Evolutionary conservation across 768 basidiomycete species (phyloP), one percentile per base, ranked within the genome.

Genomic region (Suillus spraguei): DNA sequence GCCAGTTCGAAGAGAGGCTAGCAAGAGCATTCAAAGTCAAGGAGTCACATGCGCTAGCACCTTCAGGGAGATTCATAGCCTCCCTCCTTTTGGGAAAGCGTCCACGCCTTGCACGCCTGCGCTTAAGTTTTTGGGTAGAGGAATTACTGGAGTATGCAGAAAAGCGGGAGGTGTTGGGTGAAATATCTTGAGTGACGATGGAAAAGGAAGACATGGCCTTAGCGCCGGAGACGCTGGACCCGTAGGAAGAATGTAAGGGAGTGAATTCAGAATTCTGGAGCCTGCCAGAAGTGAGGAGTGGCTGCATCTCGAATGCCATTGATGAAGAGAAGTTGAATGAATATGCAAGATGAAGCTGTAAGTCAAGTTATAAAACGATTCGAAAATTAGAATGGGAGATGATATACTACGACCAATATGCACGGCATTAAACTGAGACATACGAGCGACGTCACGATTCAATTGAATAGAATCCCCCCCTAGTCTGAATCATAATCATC

Each of bases 391-490:
- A 35, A n/a, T 35, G 52, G 20, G 20, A 53, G 52, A 20, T 53
- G 7, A 32, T 32, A 53, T 53, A 33, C 52, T 17, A 1, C 32
- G 17, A 32, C 52, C 32, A 33, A 53, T 52, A 32, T 52, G 50
- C 50, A 52, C 2, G 17, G 17, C 17, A 53, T 53, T 53, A 53
- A 20, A 53, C 20, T 53, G 52, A 53, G 52, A 53, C 52, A 53
- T 33, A 16, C 4, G 28, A 33, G 20, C 32, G 32, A 53, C 32
- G 52, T 53, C 52, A 53, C 11, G 52, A 53, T 53, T 33, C 17
- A 53, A 53, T 33, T 53, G 52, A 33, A 32, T 53, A 9, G 50
- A 8, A 1, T 11, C 5, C 42, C 52, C 32, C 52, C 33, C 52
- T 53, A 35, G 52, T 53, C 52, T n/a, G 52, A 35, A 35, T 53